Base-by-base conservation (phyloP, 441 rosid genomes). In the Omphalea diandra region DNA sequence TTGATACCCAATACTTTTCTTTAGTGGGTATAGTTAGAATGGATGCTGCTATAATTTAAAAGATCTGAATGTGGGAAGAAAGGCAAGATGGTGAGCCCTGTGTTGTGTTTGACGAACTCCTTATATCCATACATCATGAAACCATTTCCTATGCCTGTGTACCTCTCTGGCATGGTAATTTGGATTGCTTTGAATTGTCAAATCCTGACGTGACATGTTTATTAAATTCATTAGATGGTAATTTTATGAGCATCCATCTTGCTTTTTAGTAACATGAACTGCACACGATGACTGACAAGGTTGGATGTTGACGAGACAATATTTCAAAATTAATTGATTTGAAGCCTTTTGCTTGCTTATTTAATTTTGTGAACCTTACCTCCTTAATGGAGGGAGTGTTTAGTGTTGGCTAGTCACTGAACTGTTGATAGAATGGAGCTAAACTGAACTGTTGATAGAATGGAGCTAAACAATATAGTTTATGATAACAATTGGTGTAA, bases 251-350 rank as follows among this genome's bases (percentile, higher is more conserved):
- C 68, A 18, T 64, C 40, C 17, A 20, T 47, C 40, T 47, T 47
- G 41, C 56, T 38, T 18, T 31, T 33, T 44, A 46, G 40, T 46
- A 29, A 64, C 46, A 60, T 35, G 10, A 29, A 60, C 2, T 8
- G 35, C 33, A 62, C 33, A 12, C 14, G n/a, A n/a, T n/a, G n/a
- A 18, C 20, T 4, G 66, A 26, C 32, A 22, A 62, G 46, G 47
- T 60, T 36, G 47, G 65, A 36, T 36, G 46, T 60, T 35, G 29
- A 60, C 38, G 66, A 24, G 50, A 49, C 20, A 22, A 12, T 62
- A n/a, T n/a, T n/a, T n/a, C n/a, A n/a, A n/a, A n/a, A n/a, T n/a
- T n/a, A 44, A 41, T 63, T 26, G 67, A 43, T 26, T 63, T 63
- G 15, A 43, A 43, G 35, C 44, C 14, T 22, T 27, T 44, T 27